These are phyloP conservation scores for Phytophthora tubulina DNA, from an alignment of 352 stramenopile genomes.

Conservation along the genomic window DNA sequence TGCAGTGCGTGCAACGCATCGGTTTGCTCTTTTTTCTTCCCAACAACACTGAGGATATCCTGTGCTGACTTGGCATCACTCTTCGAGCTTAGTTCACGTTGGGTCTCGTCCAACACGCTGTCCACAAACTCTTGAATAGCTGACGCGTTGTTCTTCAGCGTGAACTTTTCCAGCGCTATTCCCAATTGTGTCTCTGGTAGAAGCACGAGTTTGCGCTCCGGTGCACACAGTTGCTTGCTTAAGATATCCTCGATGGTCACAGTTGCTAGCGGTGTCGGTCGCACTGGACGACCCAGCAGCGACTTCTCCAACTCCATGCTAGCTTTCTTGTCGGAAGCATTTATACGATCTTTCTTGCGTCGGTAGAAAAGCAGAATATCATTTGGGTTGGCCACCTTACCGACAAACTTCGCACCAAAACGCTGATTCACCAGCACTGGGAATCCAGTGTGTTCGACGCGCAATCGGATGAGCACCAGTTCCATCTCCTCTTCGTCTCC, in stretches of 20 bases:
- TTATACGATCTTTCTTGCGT: constrained; percentile 67
- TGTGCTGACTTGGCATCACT: constrained; percentile 62
- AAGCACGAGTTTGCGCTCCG: constrained; percentile 82
- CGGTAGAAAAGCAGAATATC: constrained; percentile 89
- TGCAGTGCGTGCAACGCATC: constrained; percentile 64
- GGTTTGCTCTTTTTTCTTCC: constrained; percentile 69
- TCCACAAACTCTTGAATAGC: constrained; percentile 86
- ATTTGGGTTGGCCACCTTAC: constrained; percentile 89
- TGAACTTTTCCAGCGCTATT: constrained; percentile 82
- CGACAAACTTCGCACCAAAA: constrained; percentile 88
- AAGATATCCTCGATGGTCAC: constrained; percentile 87
- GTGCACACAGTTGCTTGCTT: constrained; percentile 62
- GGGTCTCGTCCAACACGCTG: constrained; percentile 71
- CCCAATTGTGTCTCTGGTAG: constrained; percentile 74
- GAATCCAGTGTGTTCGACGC: constrained; percentile 92
- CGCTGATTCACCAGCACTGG: constrained; percentile 88
- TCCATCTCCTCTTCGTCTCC: constrained; percentile 44
- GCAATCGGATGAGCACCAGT: constrained; percentile 83
- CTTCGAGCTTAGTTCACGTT: constrained; percentile 65
- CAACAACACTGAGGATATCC: constrained; percentile 72
- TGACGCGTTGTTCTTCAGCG: constrained; percentile 82
- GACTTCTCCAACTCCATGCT: constrained; percentile 46
- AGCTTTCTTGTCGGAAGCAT: constrained; percentile 55
- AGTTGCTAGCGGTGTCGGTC: constrained; percentile 67
- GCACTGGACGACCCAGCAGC: constrained; percentile 56